These are phyloP conservation scores for Trametes pubescens DNA, from an alignment of 1,284 basidiomycete species.

Conservation along the genomic window DNA sequence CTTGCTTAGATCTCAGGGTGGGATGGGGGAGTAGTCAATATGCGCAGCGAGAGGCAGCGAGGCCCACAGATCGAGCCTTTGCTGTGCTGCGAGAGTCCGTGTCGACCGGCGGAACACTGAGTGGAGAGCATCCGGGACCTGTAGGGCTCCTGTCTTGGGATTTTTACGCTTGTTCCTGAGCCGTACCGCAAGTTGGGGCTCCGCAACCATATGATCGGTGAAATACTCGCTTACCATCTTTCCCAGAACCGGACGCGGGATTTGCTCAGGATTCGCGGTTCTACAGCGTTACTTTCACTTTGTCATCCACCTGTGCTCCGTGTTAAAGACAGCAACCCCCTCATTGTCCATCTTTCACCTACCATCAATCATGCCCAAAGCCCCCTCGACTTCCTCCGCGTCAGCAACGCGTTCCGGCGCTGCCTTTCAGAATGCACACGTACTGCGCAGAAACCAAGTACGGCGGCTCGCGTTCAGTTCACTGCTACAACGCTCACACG, in stretches of 20 bases:
- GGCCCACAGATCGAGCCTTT: too few species aligned
- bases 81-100: too few species aligned
- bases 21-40: too few species aligned
- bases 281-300: constrained; percentile 5
- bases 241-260: background rate
- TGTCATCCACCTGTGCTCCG: constrained; percentile 18
- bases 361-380: constrained; percentile 34
- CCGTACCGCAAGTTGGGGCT: background rate
- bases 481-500: background rate
- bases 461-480: background rate
- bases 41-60: too few species aligned
- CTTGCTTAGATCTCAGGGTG: too few species aligned
- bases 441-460: constrained; percentile 38
- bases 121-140: too few species aligned
- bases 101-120: too few species aligned
- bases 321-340: background rate
- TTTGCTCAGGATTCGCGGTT: background rate
- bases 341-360: constrained; percentile 5
- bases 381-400: constrained; percentile 14
- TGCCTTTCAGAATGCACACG: constrained; percentile 31
- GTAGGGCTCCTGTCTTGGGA: background rate
- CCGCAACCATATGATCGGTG: background rate
- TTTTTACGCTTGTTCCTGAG: background rate
- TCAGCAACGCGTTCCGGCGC: constrained; percentile 10
- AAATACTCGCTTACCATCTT: constrained; percentile 3